A percentile compares a stretch with the other conserved stretches of the same genome.
Conservation (phyloP, 495 filamentous ascomycete genomes). For the Lepidopterella palustris region DNA sequence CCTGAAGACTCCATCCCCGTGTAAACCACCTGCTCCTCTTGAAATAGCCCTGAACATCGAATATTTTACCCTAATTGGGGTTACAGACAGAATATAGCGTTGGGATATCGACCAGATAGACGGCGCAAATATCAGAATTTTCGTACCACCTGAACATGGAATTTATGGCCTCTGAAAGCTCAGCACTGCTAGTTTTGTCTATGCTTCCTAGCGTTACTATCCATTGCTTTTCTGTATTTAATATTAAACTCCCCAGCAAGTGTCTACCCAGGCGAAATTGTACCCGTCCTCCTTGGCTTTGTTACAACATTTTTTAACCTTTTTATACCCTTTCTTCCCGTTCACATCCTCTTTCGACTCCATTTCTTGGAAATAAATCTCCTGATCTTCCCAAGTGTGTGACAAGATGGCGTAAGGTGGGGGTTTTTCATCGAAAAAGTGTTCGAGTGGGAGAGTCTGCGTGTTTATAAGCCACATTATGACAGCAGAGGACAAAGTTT, state of each 20-base stretch:
- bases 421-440: neutral
- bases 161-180: conserved; percentile 42
- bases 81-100: neutral
- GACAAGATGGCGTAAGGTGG: conserved; percentile 15
- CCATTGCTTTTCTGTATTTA: too few relatives aligned
- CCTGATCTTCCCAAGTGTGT: conserved; percentile 17
- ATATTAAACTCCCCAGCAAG: too few relatives aligned
- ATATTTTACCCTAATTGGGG: neutral
- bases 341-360: neutral
- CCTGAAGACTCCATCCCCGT: conserved; percentile 25
- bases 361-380: conserved; percentile 17
- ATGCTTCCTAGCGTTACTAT: conserved; percentile 2
- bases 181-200: conserved; percentile 32
- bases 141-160: conserved; percentile 37
- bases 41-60: neutral
- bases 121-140: conserved; percentile 14
- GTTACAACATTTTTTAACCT: neutral
- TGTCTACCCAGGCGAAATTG: conserved; percentile 18
- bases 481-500: too few relatives aligned
- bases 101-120: conserved; percentile 3
- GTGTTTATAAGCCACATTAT: neutral
- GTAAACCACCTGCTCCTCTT: conserved; percentile 17
- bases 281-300: neutral
- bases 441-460: neutral
- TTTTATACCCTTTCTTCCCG: conserved; percentile 1